phyloP scores from a whole-genome alignment of 352 stramenopile species.

The Halophytophthora batemanensis region DNA sequence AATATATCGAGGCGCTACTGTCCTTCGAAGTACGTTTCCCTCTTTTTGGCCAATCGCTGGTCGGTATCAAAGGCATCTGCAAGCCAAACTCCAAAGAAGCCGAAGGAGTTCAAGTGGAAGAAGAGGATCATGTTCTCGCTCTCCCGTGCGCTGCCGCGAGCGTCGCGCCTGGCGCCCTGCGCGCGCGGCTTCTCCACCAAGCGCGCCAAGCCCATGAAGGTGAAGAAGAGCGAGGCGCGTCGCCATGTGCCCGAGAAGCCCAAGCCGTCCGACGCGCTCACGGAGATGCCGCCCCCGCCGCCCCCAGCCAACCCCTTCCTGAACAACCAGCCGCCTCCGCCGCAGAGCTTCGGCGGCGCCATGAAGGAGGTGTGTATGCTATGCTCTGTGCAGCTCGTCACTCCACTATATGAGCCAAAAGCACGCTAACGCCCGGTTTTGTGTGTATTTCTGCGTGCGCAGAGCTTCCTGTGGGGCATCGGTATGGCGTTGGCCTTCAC shows the following conservation, averaged over 20 bases:
- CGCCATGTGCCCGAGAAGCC: slow-evolving; percentile 44
- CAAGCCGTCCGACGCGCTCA: slow-evolving; percentile 45
- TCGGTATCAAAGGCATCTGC: too few species aligned
- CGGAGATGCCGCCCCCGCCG: slow-evolving; percentile 17
- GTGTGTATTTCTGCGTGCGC: slow-evolving; percentile 1
- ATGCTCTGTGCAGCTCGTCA: neutral
- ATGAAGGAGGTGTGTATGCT: slow-evolving; percentile 57
- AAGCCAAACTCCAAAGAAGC: too few species aligned
- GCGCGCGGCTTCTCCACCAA: slow-evolving; percentile 17
- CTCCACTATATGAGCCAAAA: neutral
- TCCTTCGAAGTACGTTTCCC: too few species aligned
- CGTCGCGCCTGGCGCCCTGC: slow-evolving; percentile 38
- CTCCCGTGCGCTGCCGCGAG: too few species aligned
- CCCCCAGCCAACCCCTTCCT: slow-evolving; percentile 28
- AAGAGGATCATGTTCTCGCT: too few species aligned
- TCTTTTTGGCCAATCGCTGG: too few species aligned
- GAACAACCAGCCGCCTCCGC: slow-evolving; percentile 39
- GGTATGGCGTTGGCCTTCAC: slow-evolving; percentile 78
- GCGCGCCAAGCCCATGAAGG: slow-evolving; percentile 58
- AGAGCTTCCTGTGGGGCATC: slow-evolving; percentile 81
- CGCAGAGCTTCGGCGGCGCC: slow-evolving; percentile 53
- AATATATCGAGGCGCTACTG: too few species aligned
- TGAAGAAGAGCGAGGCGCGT: slow-evolving; percentile 69
- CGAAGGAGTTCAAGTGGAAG: too few species aligned
- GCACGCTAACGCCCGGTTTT: neutral